Evolutionary conservation across 176 grass and related monocot species (phyloP), one percentile per base, ranked within the genome.

Genomic region (Aegilops tauschii): DNA sequence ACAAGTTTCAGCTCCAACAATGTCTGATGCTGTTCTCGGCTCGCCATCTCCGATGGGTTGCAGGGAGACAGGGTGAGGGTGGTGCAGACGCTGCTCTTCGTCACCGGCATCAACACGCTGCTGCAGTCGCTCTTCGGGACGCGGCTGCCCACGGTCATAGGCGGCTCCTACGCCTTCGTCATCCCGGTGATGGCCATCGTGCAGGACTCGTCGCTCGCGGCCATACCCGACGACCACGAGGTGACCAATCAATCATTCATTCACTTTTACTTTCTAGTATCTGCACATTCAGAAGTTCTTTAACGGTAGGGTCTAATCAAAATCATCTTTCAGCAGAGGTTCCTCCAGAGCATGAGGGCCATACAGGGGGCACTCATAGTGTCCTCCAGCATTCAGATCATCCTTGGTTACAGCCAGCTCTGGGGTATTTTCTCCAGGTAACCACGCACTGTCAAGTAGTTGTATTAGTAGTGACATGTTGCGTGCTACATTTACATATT

Each of bases 381-480:
- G 27, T 96, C 97, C 52, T 99, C 97, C 64, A 94, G 97, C 47
- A 97, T 99, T 86, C 97, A 99, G 84, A 99, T 99, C 65, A 94
- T 99, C 74, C 90, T 99, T 21, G 97, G 97, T 6, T 97, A 99
- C 89, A 99, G 97, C 94, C 94, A 99, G 84, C 76, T 99, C 56
- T 99, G 97, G 97, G 97, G 97, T 65, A 96, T 99, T 89, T 99
- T 91, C 91, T 99, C 94, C 86, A 93, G 97, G 97, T 99, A 76
- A 56, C 18, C 54, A 52, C 77, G 39, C 66, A 47, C 27, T 45
- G 70, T 25, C 76, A 58, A 66, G 4, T 31, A 50, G 77, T 74
- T 28, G 45, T 27, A 62, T 79, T 65, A 20, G 36, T 45, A 63
- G 65, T 40, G 35, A 54, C 16, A 67, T 71, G 66, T 18, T n/a